Conservation (phyloP, 2,329 filamentous ascomycete species). For the Coniochaeta hoffmannii region DNA sequence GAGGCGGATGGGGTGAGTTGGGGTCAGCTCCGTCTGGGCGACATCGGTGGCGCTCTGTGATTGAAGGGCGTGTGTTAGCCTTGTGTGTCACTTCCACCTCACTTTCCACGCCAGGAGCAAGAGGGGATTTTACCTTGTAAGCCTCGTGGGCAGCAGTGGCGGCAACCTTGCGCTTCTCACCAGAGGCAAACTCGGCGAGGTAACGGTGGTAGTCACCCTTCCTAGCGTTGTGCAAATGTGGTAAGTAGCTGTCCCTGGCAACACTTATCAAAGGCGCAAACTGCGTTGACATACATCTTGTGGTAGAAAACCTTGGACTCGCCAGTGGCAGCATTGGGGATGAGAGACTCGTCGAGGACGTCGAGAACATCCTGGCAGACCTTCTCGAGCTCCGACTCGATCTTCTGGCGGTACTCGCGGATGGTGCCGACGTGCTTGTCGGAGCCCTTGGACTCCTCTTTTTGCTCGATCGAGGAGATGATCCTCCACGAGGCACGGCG, state of each 20-base stretch:
- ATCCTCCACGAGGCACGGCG: conserved; percentile 98
- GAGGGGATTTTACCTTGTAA: too few species aligned
- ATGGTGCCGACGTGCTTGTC: conserved; percentile 83
- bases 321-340: conserved; percentile 86
- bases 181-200: conserved; percentile 91
- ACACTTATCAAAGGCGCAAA: too few species aligned
- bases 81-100: too few species aligned
- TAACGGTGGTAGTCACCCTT: conserved; percentile 99
- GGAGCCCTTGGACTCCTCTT: conserved; percentile 99
- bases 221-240: conserved; percentile 56
- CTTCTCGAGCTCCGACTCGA: conserved; percentile 92
- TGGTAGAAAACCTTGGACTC: conserved; percentile 99
- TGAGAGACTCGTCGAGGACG: conserved; percentile 88
- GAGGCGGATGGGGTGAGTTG: conserved; percentile 88
- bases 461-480: conserved; percentile 97
- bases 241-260: conserved; percentile 13
- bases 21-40: conserved; percentile 79
- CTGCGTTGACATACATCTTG: conserved; percentile 82
- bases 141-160: conserved; percentile 93
- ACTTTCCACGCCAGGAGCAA: too few species aligned
- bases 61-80: too few species aligned
- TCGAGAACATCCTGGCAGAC: conserved; percentile 97
- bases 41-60: conserved; percentile 89
- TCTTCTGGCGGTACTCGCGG: conserved; percentile 98
- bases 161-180: conserved; percentile 90